Evolutionary conservation across 331 rosid species (phyloP), one percentile per base, ranked within the genome.

Genomic region (Pyrus hybrid): DNA sequence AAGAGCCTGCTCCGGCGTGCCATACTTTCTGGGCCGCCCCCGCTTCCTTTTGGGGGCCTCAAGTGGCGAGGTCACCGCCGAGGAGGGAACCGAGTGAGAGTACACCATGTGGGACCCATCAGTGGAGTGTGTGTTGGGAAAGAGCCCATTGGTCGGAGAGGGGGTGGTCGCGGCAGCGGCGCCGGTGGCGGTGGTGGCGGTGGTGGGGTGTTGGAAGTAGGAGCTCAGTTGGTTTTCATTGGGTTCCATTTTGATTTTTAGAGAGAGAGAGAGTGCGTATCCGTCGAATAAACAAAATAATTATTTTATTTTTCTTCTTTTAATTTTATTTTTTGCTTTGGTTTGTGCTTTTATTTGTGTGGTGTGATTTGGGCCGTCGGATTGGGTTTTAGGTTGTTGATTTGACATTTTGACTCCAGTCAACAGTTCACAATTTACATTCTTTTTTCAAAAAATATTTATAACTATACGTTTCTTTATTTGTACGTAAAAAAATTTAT

Each of bases 21-120:
- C 89, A 57, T 93, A 93, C 87, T 91, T 93, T 68, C 98, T 83
- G 2, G 98, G 98, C 30, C 98, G 81, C 7, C 98, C 98, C 35
- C 98, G 81, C 87, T 91, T 93, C 84, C 97, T 63, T 87, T 91
- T 92, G 3, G 80, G 86, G 3, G 96, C 78, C 51, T 87, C 91
- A 10, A 80, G 51, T 1, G 84, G 85, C 7, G 87, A 85, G 26
- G 91, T 75, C 71, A 79, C 77, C 20, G 87, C 88, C 18, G 92
- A 88, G 33, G 97, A 84, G 11, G 96, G 85, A 8, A 86, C 95
- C 0, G 96, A 89, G 85, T 91, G 98, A 75, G 97, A 86, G 84
- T 82, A 91, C 3, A 85, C 78, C 68, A 84, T 72, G 87, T 88
- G 96, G 82, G 94, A 18, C 17, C 76, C 84, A 49, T 70, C 80